Base-by-base conservation (phyloP, 78 protist genomes). In the Planoprotostelium fungivorum region DNA sequence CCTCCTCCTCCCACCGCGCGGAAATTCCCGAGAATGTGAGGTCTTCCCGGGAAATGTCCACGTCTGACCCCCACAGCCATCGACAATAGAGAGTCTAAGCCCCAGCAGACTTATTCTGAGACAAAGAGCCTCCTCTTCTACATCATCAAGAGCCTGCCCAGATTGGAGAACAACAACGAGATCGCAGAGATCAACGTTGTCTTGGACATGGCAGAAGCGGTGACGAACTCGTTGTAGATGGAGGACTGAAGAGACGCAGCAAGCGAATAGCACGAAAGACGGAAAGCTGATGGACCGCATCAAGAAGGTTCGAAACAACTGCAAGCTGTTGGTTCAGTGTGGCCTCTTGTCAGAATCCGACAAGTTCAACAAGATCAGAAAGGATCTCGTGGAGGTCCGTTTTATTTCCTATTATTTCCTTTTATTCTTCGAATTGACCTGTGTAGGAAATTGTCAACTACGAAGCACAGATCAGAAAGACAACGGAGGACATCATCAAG, bases 51-150 rank as follows among this genome's bases (percentile, higher is more conserved):
- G n/a, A n/a, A n/a, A n/a, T n/a, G n/a, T n/a, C n/a, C n/a, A n/a
- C n/a, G n/a, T 51, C 16, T 5, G 16, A 51, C 16, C 5, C 73
- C 16, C 73, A 25, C 73, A 51, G 28, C 38, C 25, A 25, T 35
- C 34, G 29, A 37, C 37, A 37, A 35, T 35, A 0, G 35, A 1
- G 38, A 51, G 51, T 86, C 85, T 0, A 90, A 28, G 88, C 92
- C 96, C 1, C 93, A 88, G 29, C 93, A 94, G 88, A 37, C 90
- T 34, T 90, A 94, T 51, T 84, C 83, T 86, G 93, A 90, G 88
- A 94, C 92, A 1, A 90, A 90, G 38, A 83, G 89, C 84, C 36
- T 94, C 10, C 35, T 94, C 37, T 84, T 94, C 34, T 84, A 86
- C 0, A 90, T 90, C 9, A 73, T 94, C 0, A 83, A 92, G 29